Evolutionary conservation across 768 basidiomycete genomes (phyloP).

Genomic region (Tulasnella sp.): DNA sequence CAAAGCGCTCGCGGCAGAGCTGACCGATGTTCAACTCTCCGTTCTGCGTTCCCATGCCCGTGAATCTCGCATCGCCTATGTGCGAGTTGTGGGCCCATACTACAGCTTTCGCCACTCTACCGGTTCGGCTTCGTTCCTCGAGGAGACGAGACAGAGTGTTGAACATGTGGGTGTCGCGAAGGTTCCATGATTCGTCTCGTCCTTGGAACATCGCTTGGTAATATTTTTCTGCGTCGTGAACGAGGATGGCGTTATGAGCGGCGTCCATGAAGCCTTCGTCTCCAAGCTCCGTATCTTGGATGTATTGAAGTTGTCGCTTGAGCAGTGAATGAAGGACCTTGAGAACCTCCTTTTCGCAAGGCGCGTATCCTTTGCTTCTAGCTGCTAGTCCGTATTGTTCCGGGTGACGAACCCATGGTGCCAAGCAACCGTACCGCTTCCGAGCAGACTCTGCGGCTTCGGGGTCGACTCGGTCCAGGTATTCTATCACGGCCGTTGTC

Average conservation of each 20-base stretch:
- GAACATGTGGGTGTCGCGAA: constrained; percentile 24
- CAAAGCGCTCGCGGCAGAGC: constrained; percentile 29
- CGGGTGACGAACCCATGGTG: constrained; percentile 12
- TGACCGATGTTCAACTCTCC: constrained; percentile 30
- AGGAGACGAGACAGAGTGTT: constrained; percentile 26
- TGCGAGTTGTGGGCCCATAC: constrained; percentile 33
- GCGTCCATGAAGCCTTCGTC: constrained; percentile 29
- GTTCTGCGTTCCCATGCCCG: constrained; percentile 29
- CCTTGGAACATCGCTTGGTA: constrained; percentile 30
- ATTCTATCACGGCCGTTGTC: constrained; percentile 27
- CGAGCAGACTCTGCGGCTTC: constrained; percentile 26
- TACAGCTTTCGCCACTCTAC: constrained; percentile 24
- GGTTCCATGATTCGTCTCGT: constrained; percentile 29
- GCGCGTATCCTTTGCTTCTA: constrained; percentile 19
- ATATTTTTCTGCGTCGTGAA: constrained; percentile 30
- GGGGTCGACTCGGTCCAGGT: constrained; percentile 28
- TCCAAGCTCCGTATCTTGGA: constrained; percentile 22
- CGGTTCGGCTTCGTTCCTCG: constrained; percentile 18
- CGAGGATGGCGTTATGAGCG: constrained; percentile 30
- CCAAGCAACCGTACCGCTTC: constrained; percentile 24
- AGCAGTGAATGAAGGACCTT: constrained; percentile 25
- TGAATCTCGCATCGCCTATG: constrained; percentile 30
- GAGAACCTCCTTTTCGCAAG: constrained; percentile 29
- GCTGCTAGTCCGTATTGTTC: constrained; percentile 13
- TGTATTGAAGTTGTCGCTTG: constrained; percentile 25